Percentiles rank a stretch among this genome's conserved stretches.
These are phyloP conservation scores for Ilex asprella DNA, from an alignment of 257 asterid genomes.

Conservation along the genomic window DNA sequence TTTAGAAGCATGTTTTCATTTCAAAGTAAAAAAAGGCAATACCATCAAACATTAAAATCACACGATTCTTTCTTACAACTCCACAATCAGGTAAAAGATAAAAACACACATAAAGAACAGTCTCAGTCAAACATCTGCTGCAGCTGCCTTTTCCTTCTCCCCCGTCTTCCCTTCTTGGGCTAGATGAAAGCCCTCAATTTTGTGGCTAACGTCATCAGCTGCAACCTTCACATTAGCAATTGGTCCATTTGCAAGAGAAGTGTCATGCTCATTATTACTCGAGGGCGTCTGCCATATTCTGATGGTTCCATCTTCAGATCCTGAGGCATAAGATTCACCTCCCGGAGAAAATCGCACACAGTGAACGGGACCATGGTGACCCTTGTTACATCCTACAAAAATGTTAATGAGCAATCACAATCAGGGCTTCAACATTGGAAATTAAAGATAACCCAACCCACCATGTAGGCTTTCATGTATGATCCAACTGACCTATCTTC, in stretches of 20 bases:
- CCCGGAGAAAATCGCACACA: slow-evolving; percentile 29
- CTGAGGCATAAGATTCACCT: slow-evolving; percentile 37
- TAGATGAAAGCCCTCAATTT: slow-evolving; percentile 28
- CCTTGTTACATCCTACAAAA: slow-evolving; percentile 34
- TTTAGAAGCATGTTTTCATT: too few species aligned
- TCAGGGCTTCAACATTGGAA: too few species aligned
- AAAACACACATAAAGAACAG: too few species aligned
- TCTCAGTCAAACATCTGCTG: slow-evolving; percentile 9
- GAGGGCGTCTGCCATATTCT: slow-evolving; percentile 36
- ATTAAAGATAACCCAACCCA: neutral
- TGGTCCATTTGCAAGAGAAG: slow-evolving; percentile 9
- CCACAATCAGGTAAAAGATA: too few species aligned
- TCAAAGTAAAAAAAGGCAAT: too few species aligned
- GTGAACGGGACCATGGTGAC: slow-evolving; percentile 42
- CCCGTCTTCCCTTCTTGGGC: slow-evolving; percentile 19
- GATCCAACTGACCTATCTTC: too few species aligned
- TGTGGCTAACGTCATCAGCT: slow-evolving; percentile 22
- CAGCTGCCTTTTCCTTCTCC: slow-evolving; percentile 23
- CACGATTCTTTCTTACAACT: too few species aligned
- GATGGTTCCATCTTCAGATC: slow-evolving; percentile 38
- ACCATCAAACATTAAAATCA: too few species aligned
- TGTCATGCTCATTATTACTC: slow-evolving; percentile 10
- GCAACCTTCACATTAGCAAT: slow-evolving; percentile 24
- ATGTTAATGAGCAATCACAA: neutral
- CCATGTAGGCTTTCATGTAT: too few species aligned